Base-by-base conservation (phyloP, 2,329 filamentous ascomycete genomes). In the Diaporthe sp. region DNA sequence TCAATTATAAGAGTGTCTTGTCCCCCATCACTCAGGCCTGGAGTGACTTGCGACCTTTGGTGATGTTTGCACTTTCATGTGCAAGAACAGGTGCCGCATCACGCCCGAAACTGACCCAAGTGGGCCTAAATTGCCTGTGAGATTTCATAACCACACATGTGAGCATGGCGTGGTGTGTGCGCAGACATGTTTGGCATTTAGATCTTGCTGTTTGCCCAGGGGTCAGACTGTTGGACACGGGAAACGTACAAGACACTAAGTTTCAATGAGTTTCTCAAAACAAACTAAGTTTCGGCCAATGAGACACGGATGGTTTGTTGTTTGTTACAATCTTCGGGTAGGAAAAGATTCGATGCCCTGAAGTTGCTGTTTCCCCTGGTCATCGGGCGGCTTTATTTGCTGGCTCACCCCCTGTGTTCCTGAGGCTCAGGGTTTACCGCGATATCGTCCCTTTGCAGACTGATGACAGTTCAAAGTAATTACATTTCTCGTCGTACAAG, bases 141-240 rank as follows among this genome's bases (percentile, higher is more conserved):
- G 4, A 15, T 4, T 13, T 35, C 28, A n/a, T 2, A 15, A 17
- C 4, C 12, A n/a, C 13, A 13, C 45, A 0, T 28, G 25, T 38
- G 13, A 19, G 30, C 3, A 17, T 25, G 13, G 45, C 12, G 45
- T 25, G 9, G 30, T 13, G 30, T 52, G 13, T 35, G 19, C 5
- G 15, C 47, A 28, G 9, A 25, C n/a, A 35, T 64, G 57, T 64
- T 64, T 72, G 57, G 25, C 9, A 10, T 42, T n/a, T 12, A 2
- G 6, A 72, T 33, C n/a, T 42, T 72, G 47, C 12, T 64, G 70
- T 72, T 72, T 72, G 70, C 70, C 9, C 40, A 13, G n/a, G 35
- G 19, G 7, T n/a, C 13, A 22, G 28, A 45, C n/a, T 42, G 25
- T 52, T 40, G 33, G 69, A n/a, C 42, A 22, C 19, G n/a, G 55